Base-by-base conservation (phyloP, 2,329 filamentous ascomycete genomes). In the Fusarium azukiicola region DNA sequence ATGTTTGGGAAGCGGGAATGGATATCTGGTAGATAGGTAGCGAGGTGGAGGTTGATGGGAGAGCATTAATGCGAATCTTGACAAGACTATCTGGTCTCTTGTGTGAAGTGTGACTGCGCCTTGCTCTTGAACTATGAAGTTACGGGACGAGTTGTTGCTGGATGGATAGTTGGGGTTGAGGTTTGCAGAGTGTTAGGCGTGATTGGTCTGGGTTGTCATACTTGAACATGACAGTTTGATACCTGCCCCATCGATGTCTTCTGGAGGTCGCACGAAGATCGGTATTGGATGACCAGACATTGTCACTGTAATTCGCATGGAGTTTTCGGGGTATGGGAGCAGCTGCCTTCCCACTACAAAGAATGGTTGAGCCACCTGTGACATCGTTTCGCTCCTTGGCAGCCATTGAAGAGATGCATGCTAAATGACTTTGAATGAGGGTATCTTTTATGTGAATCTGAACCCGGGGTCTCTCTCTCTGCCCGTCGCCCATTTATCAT, bases 61-160 rank as follows among this genome's bases (percentile, higher is more conserved):
- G 70, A 61, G 74, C 40, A 74, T 71, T 82, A 81, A 82, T 82
- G 74, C 75, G 71, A 79, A 54, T 72, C 36, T 72, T 69, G 7
- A 69, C 63, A 73, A 70, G 68, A 72, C 27, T 14, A 66, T 68
- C 61, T 13, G 19, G 36, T 3, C 17, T 12, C 27, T 74, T 64
- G 50, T 67, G 47, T 67, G 38, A 58, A 36, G 13, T 36, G 54
- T 58, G 54, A 58, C 21, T 58, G 54, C 16, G 23, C 36, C 14
- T 58, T 19, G 6, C 16, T 36, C 14, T 40, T 40, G 40, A 42
- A 42, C 40, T 42, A 42, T 42, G 40, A 14, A 42, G 40, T 11
- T 11, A 42, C 13, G 40, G 40, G 40, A 42, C 13, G 40, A 14
- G 13, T 14, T 14, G 7, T 42, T 42, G 40, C 13, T 14, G 40